Evolutionary conservation across 208 protist species (phyloP), one percentile per base, ranked within the genome.

Genomic region (Acanthamoeba triangularis): DNA sequence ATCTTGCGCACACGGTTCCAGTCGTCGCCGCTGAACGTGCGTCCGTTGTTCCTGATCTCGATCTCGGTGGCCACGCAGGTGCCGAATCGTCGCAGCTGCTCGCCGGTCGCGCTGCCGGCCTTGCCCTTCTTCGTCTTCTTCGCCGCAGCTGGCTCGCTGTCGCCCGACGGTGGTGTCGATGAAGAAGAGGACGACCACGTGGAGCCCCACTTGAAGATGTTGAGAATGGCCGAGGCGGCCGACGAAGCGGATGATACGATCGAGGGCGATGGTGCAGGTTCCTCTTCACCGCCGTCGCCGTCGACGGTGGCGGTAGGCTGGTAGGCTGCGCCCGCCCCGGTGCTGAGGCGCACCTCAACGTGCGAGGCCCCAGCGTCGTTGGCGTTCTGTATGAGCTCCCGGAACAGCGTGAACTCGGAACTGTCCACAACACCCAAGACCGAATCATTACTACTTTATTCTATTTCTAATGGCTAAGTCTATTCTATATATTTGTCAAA

Each of bases 301-400:
- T 6, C 44, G 33, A 56, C 1, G 14, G 20, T 74, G 0, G 67
- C 52, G 49, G n/a, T n/a, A n/a, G 41, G 49, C 23, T 63, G 41
- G 49, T 63, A 61, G 20, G 47, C 6, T 25, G 49, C 49, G 6
- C 20, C 76, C 7, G n/a, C 76, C 5, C 33, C 49, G 28, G 78
- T 87, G 49, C 78, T 54, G 28, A 87, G 78, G 7, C 78, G 41
- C 78, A 87, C 78, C 52, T 87, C 78, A 0, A 87, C 78, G 14
- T 61, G 78, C 2, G 78, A 52, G 41, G 78, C 78, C 16, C 78
- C 78, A 61, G 78, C 95, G 59, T 96, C 95, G 92, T 96, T 95
- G 41, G 91, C 88, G n/a, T 96, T 96, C 54, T 96, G 95, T 28
- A 96, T 88, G 72, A 96, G 69, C 63, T 96, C 95, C 49, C 95